Evolutionary conservation across 202 grass and related monocot genomes (phyloP), one percentile per base, ranked within the genome.

Genomic region (Elaeis oleifera): DNA sequence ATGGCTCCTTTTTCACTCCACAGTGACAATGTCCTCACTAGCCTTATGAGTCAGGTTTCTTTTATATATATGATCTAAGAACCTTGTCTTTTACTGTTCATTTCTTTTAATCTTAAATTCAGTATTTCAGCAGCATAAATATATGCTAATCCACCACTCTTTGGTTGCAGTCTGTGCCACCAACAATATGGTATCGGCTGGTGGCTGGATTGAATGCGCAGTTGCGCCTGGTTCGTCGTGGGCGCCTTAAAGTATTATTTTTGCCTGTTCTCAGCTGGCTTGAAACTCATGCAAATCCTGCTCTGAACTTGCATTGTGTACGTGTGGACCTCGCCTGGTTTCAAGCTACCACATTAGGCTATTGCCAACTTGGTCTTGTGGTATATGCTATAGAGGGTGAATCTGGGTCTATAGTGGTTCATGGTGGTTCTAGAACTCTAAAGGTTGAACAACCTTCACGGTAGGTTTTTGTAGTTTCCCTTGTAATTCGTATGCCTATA

Each of bases 1-100:
- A 95, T 99, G 95, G 85, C 95, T 78, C 95, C 95, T 29, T 95
- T 94, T 84, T 86, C 85, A 31, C 83, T 95, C 60, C 89, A 95
- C 75, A 87, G 95, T 67, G 95, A 99, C 60, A 99, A 80, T 90
- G 89, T 99, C 60, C 83, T 99, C 69, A 87, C 95, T 60, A 95
- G 95, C 77, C 89, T 99, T 55, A 82, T 99, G 95, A 86, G 95
- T 57, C 95, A 99, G 85, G 95, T 99, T 75, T 70, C 18, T 44
- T 75, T 75, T 63, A 26, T 79, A 54, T 65, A 44, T 44, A 13
- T 44, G 36, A 44, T 44, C 36, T 44, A 44, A 44, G 2, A 44
- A 13, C 9, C 36, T 44, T 44, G 14, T 31, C 5, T 31, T 31
- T 31, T 31, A 31, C 28, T 13, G 36, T 44, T 44, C 36, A 44